phyloP scores from a whole-genome alignment of 768 basidiomycete genomes.

The Leccinum uliginosum region DNA sequence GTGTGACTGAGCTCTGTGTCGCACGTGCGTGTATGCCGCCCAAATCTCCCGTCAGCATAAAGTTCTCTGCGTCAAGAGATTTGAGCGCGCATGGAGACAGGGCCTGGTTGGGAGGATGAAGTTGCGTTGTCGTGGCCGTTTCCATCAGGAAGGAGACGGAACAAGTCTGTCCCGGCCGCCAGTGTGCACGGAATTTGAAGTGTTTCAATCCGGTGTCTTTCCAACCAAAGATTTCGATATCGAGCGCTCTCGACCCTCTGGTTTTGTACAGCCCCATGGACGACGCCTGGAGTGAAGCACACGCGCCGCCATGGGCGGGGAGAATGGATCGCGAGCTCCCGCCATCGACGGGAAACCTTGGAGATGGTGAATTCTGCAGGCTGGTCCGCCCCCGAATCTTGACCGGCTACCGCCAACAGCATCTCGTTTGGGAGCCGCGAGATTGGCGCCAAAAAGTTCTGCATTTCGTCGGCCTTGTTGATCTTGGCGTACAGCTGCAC shows the following conservation, averaged over 20 bases:
- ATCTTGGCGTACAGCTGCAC: constrained; percentile 10
- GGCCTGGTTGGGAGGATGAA: background rate
- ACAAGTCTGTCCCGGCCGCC: constrained; percentile 28
- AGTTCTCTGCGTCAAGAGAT: constrained; percentile 28
- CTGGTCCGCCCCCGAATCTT: constrained; percentile 17
- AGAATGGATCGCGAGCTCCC: constrained; percentile 27
- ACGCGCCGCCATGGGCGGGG: constrained; percentile 29
- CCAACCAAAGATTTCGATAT: constrained; percentile 27
- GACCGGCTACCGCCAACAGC: constrained; percentile 22
- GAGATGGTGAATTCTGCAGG: constrained; percentile 25
- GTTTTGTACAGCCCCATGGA: constrained; percentile 24
- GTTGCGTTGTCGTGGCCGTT: constrained; percentile 1
- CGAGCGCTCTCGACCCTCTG: constrained; percentile 24
- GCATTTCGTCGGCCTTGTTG: constrained; percentile 28
- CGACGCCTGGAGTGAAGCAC: constrained; percentile 20
- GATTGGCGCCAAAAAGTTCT: constrained; percentile 26
- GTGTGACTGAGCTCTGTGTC: constrained; percentile 10
- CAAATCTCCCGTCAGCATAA: constrained; percentile 21
- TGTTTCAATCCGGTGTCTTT: constrained; percentile 27
- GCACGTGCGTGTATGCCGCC: constrained; percentile 12
- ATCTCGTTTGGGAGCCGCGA: constrained; percentile 31
- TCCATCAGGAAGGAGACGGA: constrained; percentile 24
- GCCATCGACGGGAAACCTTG: constrained; percentile 31
- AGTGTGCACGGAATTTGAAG: constrained; percentile 28
- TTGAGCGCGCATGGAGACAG: constrained; percentile 15